Evolutionary conservation across 2,329 filamentous ascomycete genomes (phyloP).

Genomic region (Nannizzia gypsea): DNA sequence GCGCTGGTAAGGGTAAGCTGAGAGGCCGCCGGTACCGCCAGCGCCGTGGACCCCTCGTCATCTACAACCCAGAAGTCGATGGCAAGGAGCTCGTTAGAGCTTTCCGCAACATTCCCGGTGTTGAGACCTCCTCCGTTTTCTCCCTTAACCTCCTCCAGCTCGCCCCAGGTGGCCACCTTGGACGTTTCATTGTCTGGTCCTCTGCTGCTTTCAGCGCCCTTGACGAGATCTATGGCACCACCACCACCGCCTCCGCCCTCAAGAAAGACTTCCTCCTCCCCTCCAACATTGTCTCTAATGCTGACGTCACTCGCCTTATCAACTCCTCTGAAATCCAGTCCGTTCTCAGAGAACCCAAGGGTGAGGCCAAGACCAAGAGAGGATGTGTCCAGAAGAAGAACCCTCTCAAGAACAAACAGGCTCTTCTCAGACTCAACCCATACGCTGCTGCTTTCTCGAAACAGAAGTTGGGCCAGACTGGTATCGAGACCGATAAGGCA

Average conservation of each 20-base stretch:
- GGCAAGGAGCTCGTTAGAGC: slow-evolving; percentile 86
- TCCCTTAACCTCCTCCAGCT: slow-evolving; percentile 98
- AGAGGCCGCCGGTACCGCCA: slow-evolving; percentile 92
- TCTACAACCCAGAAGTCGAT: slow-evolving; percentile 93
- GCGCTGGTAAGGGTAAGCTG: slow-evolving; percentile 98
- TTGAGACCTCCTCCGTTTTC: slow-evolving; percentile 91
- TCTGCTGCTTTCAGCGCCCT: slow-evolving; percentile 93
- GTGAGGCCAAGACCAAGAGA: slow-evolving; percentile 81
- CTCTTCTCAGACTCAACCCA: slow-evolving; percentile 95
- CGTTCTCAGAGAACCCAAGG: slow-evolving; percentile 84
- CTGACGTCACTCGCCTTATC: slow-evolving; percentile 94
- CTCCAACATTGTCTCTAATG: slow-evolving; percentile 81
- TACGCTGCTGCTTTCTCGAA: slow-evolving; percentile 86
- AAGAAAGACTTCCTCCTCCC: slow-evolving; percentile 99
- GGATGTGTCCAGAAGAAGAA: slow-evolving; percentile 98
- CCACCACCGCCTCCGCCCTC: slow-evolving; percentile 73
- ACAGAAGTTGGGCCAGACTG: slow-evolving; percentile 66
- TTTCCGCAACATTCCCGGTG: slow-evolving; percentile 98
- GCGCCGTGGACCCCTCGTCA: slow-evolving; percentile 92
- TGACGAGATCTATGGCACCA: slow-evolving; percentile 92
- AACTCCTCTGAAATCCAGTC: slow-evolving; percentile 98
- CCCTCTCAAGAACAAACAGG: slow-evolving; percentile 97
- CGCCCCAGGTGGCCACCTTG: slow-evolving; percentile 95
- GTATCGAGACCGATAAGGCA: slow-evolving; percentile 48
- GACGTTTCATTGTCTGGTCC: slow-evolving; percentile 98